These are phyloP conservation scores for Trichoderma sp. DNA, from an alignment of 2,329 filamentous ascomycete species.

Conservation along the genomic window DNA sequence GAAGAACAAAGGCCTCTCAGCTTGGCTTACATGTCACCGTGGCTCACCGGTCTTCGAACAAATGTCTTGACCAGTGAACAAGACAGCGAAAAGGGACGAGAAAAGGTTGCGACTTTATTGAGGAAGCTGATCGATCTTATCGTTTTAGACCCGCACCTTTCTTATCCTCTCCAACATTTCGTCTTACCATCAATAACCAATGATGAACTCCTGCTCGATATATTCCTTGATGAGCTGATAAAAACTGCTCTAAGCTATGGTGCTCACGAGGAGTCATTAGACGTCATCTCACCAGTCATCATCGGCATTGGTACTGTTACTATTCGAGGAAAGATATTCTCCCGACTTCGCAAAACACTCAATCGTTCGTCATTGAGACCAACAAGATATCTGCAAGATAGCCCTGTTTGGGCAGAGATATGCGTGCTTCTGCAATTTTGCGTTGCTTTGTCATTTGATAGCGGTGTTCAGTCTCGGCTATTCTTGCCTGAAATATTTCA, in stretches of 20 bases:
- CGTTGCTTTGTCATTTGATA: slow-evolving; percentile 67
- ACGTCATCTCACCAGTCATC: slow-evolving; percentile 63
- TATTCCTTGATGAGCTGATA: slow-evolving; percentile 67
- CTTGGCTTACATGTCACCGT: slow-evolving; percentile 69
- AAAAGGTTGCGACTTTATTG: slow-evolving; percentile 64
- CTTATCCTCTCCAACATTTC: slow-evolving; percentile 62
- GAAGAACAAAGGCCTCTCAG: slow-evolving; percentile 67
- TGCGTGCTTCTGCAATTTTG: slow-evolving; percentile 68
- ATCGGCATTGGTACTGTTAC: slow-evolving; percentile 66
- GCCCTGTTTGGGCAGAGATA: slow-evolving; percentile 69
- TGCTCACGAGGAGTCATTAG: slow-evolving; percentile 59
- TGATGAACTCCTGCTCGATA: slow-evolving; percentile 66
- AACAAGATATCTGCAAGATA: slow-evolving; percentile 66
- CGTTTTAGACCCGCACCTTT: slow-evolving; percentile 60
- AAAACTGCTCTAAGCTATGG: slow-evolving; percentile 62
- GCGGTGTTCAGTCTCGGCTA: slow-evolving; percentile 65
- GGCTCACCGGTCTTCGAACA: slow-evolving; percentile 63
- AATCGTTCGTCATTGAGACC: slow-evolving; percentile 67
- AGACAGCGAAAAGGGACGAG: slow-evolving; percentile 66
- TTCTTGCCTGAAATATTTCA: slow-evolving; percentile 71
- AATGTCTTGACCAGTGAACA: slow-evolving; percentile 59
- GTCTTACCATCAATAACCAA: slow-evolving; percentile 66
- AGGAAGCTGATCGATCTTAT: slow-evolving; percentile 68
- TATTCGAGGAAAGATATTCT: slow-evolving; percentile 64
- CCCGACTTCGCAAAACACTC: slow-evolving; percentile 65